Base-by-base conservation (phyloP, 805 yeast species). In the Lachancea waltii region DNA sequence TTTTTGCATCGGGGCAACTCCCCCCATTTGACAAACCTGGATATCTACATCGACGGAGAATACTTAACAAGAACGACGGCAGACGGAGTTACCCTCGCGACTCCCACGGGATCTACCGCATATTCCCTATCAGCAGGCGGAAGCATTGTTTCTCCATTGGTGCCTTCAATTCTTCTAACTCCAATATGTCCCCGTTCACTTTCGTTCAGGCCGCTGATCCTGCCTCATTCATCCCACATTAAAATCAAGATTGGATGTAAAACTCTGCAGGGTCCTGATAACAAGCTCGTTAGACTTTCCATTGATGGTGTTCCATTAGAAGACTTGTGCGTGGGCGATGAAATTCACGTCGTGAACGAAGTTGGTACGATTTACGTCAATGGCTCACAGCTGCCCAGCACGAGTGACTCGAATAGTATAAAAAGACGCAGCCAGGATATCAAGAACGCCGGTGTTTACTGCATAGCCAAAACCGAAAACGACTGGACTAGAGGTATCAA, bases 41-140 rank as follows among this genome's bases (percentile, higher is more conserved):
- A 89, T 48, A 79, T 90, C n/a, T 77, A 70, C 47, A 81, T 89
- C 19, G 92, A 89, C 58, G 86, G 85, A 16, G 81, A 83, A 56
- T 82, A 80, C 52, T 64, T 90, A 38, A 90, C 97, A 6, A 75
- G 89, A 37, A 87, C 96, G 4, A 83, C 90, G 0, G 95, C 94
- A 1, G 97, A 90, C 60, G 97, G 97, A 26, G 72, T 89, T 7
- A 75, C 79, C 4, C 69, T 86, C 32, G 72, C 92, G 3, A 84
- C 97, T 0, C 97, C 97, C 13, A 89, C 97, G 0, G 97, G 97
- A 0, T 85, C 95, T 7, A 89, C 97, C 0, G 96, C 97, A 0
- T 89, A 89, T 54, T 84, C 95, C 0, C 65, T 89, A 36, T 75
- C 85, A 20, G 77, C 95, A 1, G 97, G 97, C 10, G 97, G 97